Evolutionary conservation across 2,329 filamentous ascomycete species (phyloP).

Genomic region (Zarea fungicola): DNA sequence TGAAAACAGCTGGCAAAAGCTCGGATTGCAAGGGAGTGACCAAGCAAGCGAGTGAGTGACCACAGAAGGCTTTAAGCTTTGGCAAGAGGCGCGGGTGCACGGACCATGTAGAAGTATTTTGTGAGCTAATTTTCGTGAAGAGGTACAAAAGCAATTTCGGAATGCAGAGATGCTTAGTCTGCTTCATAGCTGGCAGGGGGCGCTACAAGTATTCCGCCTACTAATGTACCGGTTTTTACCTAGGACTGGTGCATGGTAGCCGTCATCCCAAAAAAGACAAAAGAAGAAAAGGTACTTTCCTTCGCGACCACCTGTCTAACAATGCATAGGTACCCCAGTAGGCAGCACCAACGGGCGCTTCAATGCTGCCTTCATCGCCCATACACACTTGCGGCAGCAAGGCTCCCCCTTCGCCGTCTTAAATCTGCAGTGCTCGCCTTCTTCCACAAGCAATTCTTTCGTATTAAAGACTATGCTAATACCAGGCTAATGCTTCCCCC

Average conservation of each 20-base stretch:
- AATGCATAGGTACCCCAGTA: too few species aligned
- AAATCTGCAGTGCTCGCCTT: background rate
- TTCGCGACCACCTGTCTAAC: too few species aligned
- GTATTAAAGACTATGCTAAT: constrained; percentile 1
- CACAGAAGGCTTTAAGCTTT: background rate
- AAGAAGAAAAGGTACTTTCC: too few species aligned
- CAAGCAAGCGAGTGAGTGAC: background rate
- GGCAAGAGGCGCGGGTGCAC: background rate
- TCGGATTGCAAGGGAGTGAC: background rate
- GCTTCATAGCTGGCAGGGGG: too few species aligned
- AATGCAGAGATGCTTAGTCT: too few species aligned
- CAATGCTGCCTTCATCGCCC: too few species aligned
- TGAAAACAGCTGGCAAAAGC: constrained; percentile 5
- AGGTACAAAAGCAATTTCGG: constrained; percentile 4
- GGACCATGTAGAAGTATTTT: background rate
- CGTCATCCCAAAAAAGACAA: too few species aligned
- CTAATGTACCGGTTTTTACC: too few species aligned
- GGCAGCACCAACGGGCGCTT: too few species aligned
- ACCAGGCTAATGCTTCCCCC: background rate
- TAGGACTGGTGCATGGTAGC: too few species aligned
- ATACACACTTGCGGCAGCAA: too few species aligned
- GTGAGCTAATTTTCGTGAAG: background rate
- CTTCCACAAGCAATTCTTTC: background rate
- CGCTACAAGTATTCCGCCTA: too few species aligned
- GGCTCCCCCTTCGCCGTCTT: background rate